Percentiles rank a stretch among this genome's conserved stretches.
phyloP scores from a whole-genome alignment of 164 flowering plant genomes.

The Chimonanthus praecox region DNA sequence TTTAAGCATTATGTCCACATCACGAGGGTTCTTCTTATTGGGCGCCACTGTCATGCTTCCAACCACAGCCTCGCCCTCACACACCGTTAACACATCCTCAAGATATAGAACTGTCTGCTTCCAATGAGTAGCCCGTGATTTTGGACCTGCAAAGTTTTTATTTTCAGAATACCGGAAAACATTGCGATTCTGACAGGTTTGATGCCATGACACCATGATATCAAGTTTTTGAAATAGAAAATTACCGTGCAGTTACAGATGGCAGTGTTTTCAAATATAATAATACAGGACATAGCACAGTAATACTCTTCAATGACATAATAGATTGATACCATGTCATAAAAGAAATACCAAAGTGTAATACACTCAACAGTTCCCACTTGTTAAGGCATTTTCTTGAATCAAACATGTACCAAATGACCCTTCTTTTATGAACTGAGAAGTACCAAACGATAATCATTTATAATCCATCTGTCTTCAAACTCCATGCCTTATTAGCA shows the following conservation, averaged over 20 bases:
- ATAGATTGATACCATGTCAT: no score
- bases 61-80: slow-evolving; percentile 71
- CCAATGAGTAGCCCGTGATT: slow-evolving; percentile 89
- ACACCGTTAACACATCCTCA: slow-evolving; percentile 84
- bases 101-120: slow-evolving; percentile 94
- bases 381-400: no score
- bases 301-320: not conserved
- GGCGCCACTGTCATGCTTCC: slow-evolving; percentile 86
- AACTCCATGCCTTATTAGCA: no score
- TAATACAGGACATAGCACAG: not conserved
- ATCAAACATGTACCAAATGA: no score
- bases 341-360: no score
- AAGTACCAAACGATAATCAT: no score
- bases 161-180: not conserved
- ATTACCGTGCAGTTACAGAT: not conserved
- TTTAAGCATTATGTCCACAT: slow-evolving; percentile 74
- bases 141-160: slow-evolving; percentile 59
- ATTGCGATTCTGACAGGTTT: not conserved
- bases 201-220: not conserved
- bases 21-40: slow-evolving; percentile 92
- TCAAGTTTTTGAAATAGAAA: no score
- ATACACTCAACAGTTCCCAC: no score
- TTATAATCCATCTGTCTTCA: no score
- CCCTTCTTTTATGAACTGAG: no score
- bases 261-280: not conserved